Evolutionary conservation across 805 yeast genomes (phyloP).

Genomic region (Kockiozyma suomiensis): DNA sequence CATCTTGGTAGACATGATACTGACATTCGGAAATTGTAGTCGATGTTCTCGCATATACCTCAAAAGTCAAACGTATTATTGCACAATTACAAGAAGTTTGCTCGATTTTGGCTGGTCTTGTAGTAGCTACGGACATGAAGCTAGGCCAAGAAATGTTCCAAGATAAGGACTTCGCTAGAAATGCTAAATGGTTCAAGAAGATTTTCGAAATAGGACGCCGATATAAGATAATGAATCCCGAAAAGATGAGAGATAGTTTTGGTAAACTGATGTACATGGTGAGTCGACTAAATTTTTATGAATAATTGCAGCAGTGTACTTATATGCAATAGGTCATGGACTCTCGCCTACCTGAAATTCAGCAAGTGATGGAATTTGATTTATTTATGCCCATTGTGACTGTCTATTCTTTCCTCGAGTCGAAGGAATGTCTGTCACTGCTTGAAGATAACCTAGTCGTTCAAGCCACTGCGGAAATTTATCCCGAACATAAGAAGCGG

Average conservation of each 20-base stretch:
- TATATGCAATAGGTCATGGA: constrained; percentile 57
- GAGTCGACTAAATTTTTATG: background rate
- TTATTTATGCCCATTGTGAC: constrained; percentile 72
- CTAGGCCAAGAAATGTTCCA: constrained; percentile 65
- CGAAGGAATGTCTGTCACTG: constrained; percentile 47
- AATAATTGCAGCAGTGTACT: background rate
- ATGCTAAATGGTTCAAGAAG: constrained; percentile 70
- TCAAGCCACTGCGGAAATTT: constrained; percentile 68
- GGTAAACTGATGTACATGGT: constrained; percentile 80
- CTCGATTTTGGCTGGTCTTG: constrained; percentile 75
- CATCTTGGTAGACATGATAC: background rate
- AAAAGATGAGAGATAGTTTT: constrained; percentile 73
- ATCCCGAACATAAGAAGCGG: constrained; percentile 61
- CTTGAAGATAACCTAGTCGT: constrained; percentile 62
- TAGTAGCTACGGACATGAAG: constrained; percentile 75
- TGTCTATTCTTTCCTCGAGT: constrained; percentile 52
- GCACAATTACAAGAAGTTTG: constrained; percentile 75
- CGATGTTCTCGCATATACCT: constrained; percentile 65
- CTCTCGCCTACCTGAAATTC: constrained; percentile 70
- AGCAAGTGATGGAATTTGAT: constrained; percentile 73
- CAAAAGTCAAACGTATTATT: constrained; percentile 71
- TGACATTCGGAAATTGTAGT: constrained; percentile 42
- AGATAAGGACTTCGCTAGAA: constrained; percentile 66
- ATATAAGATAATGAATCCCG: constrained; percentile 83
- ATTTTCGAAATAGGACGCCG: constrained; percentile 79